Evolutionary conservation across 192 early-diverging fungal species (phyloP).

Genomic region (Rhizophagus sp.): DNA sequence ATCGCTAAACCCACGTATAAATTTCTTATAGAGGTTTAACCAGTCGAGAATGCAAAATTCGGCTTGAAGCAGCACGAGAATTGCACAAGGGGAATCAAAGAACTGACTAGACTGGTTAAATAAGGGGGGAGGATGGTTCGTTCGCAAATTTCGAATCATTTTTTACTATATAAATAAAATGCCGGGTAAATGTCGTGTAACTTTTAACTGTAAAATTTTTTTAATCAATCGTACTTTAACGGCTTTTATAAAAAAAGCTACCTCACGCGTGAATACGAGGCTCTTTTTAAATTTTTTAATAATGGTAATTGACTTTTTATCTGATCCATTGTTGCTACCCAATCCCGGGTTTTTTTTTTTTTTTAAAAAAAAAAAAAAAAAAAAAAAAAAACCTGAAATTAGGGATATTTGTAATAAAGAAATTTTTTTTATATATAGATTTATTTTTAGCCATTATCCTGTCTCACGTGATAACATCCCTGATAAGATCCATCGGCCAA

Average conservation of each 20-base stretch:
- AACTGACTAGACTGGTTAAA: background rate
- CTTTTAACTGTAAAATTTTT: background rate
- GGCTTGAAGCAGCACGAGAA: background rate
- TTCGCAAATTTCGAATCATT: background rate
- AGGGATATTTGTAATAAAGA: background rate
- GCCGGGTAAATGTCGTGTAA: conserved; percentile 16
- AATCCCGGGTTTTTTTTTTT: background rate
- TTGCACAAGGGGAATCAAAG: background rate
- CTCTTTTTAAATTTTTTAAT: background rate
- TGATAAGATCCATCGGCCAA: too few species aligned
- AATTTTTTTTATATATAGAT: too few species aligned
- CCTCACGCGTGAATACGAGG: background rate
- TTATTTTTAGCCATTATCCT: too few species aligned
- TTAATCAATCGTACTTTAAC: background rate
- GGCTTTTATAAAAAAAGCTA: conserved; percentile 1
- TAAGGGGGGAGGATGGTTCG: background rate
- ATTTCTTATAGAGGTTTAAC: background rate
- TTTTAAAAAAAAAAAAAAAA: background rate
- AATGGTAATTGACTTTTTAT: too few species aligned
- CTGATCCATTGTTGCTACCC: background rate
- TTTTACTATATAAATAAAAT: conserved; percentile 8
- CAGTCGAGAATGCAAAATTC: background rate
- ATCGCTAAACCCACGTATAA: background rate
- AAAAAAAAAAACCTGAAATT: background rate
- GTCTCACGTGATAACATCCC: too few species aligned